Evolutionary conservation across 192 early-diverging fungal genomes (phyloP).

Genomic region (Fimicolochytrium jonesii): DNA sequence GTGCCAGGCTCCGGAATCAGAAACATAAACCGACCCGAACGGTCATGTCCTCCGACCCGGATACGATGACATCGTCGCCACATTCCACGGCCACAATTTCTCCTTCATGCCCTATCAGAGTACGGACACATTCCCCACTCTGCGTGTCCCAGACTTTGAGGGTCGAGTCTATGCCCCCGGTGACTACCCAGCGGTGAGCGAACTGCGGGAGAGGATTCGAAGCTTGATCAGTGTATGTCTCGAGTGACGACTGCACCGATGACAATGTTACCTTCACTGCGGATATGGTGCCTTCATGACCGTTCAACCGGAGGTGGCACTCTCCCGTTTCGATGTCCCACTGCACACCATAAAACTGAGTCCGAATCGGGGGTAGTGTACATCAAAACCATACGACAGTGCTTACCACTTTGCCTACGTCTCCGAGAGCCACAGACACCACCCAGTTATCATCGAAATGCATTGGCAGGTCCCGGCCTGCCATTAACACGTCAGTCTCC

Average conservation of each 20-base stretch:
- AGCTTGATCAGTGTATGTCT: background rate
- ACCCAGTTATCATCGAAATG: slow-evolving; percentile 46
- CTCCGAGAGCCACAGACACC: slow-evolving; percentile 31
- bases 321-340: slow-evolving; percentile 37
- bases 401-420: slow-evolving; percentile 29
- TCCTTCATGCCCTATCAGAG: slow-evolving; percentile 31
- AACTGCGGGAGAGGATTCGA: no score
- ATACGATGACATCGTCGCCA: slow-evolving; percentile 23
- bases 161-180: slow-evolving; percentile 39
- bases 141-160: slow-evolving; percentile 38
- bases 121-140: slow-evolving; percentile 25
- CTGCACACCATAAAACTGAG: background rate
- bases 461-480: slow-evolving; percentile 31
- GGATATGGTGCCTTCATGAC: slow-evolving; percentile 39
- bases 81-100: slow-evolving; percentile 35
- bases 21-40: slow-evolving; percentile 30
- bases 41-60: slow-evolving; percentile 38
- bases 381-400: background rate
- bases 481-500: background rate
- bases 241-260: background rate
- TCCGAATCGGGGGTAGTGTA: background rate
- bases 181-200: slow-evolving; percentile 21
- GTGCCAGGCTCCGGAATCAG: background rate
- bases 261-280: slow-evolving; percentile 42
- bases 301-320: slow-evolving; percentile 23